Base-by-base conservation (phyloP, 371 early-diverging fungal genomes). In the Rhizopus microsporus region DNA sequence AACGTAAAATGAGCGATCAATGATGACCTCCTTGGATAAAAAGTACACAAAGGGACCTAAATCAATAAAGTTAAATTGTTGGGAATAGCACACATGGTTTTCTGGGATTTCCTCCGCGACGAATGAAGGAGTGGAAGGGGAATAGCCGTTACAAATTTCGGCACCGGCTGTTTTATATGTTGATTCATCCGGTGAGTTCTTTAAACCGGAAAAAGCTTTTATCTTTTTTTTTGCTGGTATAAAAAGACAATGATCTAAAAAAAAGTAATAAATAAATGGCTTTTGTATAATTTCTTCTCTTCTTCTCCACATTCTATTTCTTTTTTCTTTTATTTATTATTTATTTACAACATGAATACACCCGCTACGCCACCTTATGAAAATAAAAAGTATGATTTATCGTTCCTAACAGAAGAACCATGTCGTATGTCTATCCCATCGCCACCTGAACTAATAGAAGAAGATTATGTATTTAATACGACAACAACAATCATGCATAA, bases 321-420 rank as follows among this genome's bases (percentile, higher is more conserved):
- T 23, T 16, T 43, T 23, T 46, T 12, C 29, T 46, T 46, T 23
- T 29, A 29, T 46, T 46, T 15, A 8, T 46, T 46, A 29, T 46
- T 23, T 5, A 8, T 23, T 23, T 29, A 29, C 30, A 29, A 29
- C 29, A 46, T 69, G 45, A 54, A 68, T 35, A 40, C 65, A 54
- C 66, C 69, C 16, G 59, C 56, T 23, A 62, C 69, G 33, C 69
- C 69, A 43, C 69, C 69, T 31, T 68, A 65, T 48, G 69, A 68
- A 15, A 64, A 50, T 38, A 60, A 68, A 9, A 54, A 59, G 23
- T 50, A 45, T 45, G 40, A 53, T 49, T 38, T 49, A 38, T 65
- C 29, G 10, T 54, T 52, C 30, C 7, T 16, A 17, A 46, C 57
- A 51, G 33, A 37, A 50, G 38, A 34, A 15, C 39, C 48, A 37